These are phyloP conservation scores for Trichoderma virens DNA, from an alignment of 495 filamentous ascomycete genomes.

Conservation along the genomic window DNA sequence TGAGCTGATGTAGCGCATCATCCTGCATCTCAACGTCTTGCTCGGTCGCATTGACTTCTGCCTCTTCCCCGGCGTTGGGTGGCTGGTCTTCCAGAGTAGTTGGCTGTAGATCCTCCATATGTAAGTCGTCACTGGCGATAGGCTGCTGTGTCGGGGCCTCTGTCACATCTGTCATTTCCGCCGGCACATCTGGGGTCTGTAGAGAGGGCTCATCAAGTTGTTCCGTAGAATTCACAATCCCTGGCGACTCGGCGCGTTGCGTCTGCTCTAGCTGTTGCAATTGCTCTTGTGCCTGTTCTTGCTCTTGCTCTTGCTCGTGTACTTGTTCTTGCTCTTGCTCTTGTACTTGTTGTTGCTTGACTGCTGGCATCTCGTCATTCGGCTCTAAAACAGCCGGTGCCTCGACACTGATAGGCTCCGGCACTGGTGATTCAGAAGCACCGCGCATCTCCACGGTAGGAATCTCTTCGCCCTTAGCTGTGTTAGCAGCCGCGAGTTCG, in stretches of 20 bases:
- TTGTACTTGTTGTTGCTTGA: background rate
- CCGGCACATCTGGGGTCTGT: background rate
- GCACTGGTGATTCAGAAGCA: background rate
- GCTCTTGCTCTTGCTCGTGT: background rate
- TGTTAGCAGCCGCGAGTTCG: background rate
- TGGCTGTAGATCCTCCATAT: background rate
- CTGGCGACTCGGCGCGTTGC: background rate
- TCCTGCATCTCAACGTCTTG: background rate
- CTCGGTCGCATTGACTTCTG: background rate
- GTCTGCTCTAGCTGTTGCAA: background rate
- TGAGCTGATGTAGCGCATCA: background rate
- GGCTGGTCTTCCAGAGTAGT: background rate
- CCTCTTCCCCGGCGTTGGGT: no score
- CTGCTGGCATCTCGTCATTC: background rate
- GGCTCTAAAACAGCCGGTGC: background rate
- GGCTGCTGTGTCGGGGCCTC: background rate
- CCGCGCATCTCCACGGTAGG: background rate
- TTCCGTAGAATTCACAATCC: background rate
- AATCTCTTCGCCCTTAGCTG: background rate
- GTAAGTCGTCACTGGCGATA: background rate
- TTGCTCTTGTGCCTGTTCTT: background rate
- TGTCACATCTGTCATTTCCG: background rate
- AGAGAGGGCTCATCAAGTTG: background rate
- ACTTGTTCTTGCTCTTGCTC: background rate
- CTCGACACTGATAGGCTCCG: background rate